phyloP scores from a whole-genome alignment of 345 rosid species.

The Populus simonii region DNA sequence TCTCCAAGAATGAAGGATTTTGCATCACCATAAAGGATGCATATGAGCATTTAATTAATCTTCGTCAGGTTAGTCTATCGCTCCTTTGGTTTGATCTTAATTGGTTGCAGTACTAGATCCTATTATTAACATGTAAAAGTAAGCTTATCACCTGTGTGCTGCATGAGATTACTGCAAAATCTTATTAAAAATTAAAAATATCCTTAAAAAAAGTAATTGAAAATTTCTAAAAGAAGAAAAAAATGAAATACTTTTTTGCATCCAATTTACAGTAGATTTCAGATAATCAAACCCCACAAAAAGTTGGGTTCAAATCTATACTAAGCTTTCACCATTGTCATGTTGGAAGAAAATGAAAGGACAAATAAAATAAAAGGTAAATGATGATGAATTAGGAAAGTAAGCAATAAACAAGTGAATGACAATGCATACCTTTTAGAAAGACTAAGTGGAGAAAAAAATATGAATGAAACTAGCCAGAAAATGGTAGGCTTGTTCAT shows the following conservation, averaged over 20 bases:
- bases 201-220: not conserved
- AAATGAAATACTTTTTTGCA: not conserved
- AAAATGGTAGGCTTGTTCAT: not conserved
- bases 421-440: not conserved
- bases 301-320: not conserved
- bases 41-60: constrained; percentile 89
- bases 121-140: not conserved
- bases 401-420: not conserved
- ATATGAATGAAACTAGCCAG: not conserved
- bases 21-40: constrained; percentile 89
- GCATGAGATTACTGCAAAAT: not conserved
- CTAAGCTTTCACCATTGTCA: not conserved
- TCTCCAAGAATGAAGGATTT: constrained; percentile 82
- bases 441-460: not conserved
- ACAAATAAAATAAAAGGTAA: not conserved
- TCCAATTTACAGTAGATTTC: not conserved
- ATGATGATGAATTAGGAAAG: not conserved
- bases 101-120: not conserved
- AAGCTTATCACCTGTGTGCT: not conserved
- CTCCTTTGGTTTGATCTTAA: constrained; percentile 2
- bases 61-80: constrained; percentile 70
- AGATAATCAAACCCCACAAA: not conserved
- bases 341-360: not conserved
- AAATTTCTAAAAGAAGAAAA: not conserved
- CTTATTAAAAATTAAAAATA: not conserved